A percentile compares a stretch with the other conserved stretches of the same genome.
Evolutionary conservation across 176 grass and related monocot species (phyloP).

Genomic region (Ananas comosus): DNA sequence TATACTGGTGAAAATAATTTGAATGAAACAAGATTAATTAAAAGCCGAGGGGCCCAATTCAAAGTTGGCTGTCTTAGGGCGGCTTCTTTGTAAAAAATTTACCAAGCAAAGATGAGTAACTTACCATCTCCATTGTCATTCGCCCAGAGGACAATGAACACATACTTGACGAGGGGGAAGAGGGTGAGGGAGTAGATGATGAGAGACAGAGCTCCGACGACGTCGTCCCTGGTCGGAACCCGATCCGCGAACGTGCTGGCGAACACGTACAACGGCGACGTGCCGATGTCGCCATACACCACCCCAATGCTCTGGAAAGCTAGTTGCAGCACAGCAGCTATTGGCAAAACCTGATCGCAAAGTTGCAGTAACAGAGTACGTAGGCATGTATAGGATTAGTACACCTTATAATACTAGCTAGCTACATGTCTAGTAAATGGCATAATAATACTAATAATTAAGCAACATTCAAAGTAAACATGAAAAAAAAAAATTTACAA

Average conservation of each 20-base stretch:
- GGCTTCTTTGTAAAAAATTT: too few relatives aligned
- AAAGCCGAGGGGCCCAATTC: too few relatives aligned
- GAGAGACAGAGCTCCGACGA: conserved; percentile 36
- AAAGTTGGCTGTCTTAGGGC: too few relatives aligned
- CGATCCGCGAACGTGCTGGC: conserved; percentile 23
- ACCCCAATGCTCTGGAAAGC: conserved; percentile 41
- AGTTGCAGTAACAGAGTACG: conserved; percentile 1
- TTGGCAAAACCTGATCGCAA: conserved; percentile 12
- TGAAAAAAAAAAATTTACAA: too few relatives aligned
- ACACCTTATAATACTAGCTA: not conserved
- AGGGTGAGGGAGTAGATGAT: conserved; percentile 39
- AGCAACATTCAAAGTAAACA: too few relatives aligned
- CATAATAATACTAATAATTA: too few relatives aligned
- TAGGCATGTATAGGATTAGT: not conserved
- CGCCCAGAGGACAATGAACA: conserved; percentile 40
- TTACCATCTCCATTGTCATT: conserved; percentile 47
- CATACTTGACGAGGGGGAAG: conserved; percentile 35
- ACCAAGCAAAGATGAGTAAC: too few relatives aligned
- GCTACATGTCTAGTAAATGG: not conserved
- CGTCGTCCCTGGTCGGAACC: conserved; percentile 6
- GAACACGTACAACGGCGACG: conserved; percentile 36
- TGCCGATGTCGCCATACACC: conserved; percentile 43
- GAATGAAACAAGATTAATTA: too few relatives aligned
- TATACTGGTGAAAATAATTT: too few relatives aligned
- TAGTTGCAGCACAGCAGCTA: conserved; percentile 22